A percentile compares a stretch with the other conserved stretches of the same genome.
phyloP scores from a whole-genome alignment of 2,329 filamentous ascomycete genomes.

The Ampelomyces quisqualis region DNA sequence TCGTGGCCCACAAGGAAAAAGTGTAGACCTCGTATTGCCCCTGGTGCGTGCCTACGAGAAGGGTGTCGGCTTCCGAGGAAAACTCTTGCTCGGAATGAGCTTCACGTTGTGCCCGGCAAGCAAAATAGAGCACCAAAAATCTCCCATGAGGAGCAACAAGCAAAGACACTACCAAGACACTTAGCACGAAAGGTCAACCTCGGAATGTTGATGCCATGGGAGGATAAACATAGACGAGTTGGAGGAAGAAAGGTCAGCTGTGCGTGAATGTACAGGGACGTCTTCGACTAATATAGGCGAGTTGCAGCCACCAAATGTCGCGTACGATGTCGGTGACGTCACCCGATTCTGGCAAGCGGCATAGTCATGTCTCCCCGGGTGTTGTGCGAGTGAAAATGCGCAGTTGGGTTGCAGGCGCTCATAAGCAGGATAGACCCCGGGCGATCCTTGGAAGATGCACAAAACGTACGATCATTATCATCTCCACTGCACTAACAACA shows the following conservation, averaged over 20 bases:
- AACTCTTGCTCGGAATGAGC: too few relatives aligned
- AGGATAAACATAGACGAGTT: too few relatives aligned
- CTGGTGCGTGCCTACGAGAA: neutral
- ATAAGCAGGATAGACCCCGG: conserved; percentile 17
- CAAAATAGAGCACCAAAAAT: too few relatives aligned
- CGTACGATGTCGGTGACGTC: conserved; percentile 1
- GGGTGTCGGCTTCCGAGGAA: neutral
- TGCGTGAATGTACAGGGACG: neutral
- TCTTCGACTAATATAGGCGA: neutral
- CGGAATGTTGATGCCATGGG: too few relatives aligned
- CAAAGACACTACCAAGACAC: too few relatives aligned
- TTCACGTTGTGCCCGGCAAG: too few relatives aligned
- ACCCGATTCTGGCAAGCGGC: neutral
- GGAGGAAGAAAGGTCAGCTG: too few relatives aligned
- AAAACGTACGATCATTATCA: conserved; percentile 25
- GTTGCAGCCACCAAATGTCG: conserved; percentile 1
- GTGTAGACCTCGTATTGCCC: neutral
- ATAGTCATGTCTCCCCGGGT: conserved; percentile 3
- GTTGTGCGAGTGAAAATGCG: conserved; percentile 1
- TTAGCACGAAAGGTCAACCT: too few relatives aligned
- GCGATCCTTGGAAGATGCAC: conserved; percentile 10
- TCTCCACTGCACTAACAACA: conserved; percentile 6
- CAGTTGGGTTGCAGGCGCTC: neutral
- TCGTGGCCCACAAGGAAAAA: neutral
- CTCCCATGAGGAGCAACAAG: too few relatives aligned